These are phyloP conservation scores for Zymoseptoria pseudotritici DNA, from an alignment of 2,329 filamentous ascomycete genomes.

Conservation along the genomic window DNA sequence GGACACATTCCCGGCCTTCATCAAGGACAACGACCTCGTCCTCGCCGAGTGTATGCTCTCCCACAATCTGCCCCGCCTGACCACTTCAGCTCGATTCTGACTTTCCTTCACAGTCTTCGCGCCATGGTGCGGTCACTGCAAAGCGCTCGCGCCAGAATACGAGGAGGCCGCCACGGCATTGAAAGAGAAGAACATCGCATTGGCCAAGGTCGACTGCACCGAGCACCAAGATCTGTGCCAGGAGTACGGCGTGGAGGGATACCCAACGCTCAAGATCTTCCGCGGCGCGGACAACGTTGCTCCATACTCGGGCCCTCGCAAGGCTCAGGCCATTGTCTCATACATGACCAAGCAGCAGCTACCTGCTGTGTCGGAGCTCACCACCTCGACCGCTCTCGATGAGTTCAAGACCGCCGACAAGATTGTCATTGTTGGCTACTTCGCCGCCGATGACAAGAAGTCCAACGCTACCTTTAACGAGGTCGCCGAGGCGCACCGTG, in stretches of 20 bases:
- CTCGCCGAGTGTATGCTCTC: slow-evolving; percentile 77
- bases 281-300: slow-evolving; percentile 73
- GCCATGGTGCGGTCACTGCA: slow-evolving; percentile 97
- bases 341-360: slow-evolving; percentile 99
- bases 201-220: slow-evolving; percentile 91
- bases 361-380: slow-evolving; percentile 78
- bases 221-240: slow-evolving; percentile 89
- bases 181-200: slow-evolving; percentile 79
- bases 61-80: neutral
- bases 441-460: slow-evolving; percentile 70
- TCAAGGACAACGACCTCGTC: slow-evolving; percentile 78
- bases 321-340: slow-evolving; percentile 66
- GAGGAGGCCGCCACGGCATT: slow-evolving; percentile 76
- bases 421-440: slow-evolving; percentile 86
- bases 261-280: slow-evolving; percentile 99
- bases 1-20: slow-evolving; percentile 79
- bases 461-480: slow-evolving; percentile 80
- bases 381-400: slow-evolving; percentile 66
- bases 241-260: slow-evolving; percentile 85
- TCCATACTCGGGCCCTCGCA: slow-evolving; percentile 82
- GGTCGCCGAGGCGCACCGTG: slow-evolving; percentile 68
- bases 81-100: slow-evolving; percentile 1
- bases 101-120: slow-evolving; percentile 62
- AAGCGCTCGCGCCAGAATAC: slow-evolving; percentile 90
- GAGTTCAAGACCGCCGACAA: slow-evolving; percentile 98